Evolutionary conservation across 441 rosid species (phyloP), one percentile per base, ranked within the genome.

Genomic region (Erysimum cheiri): DNA sequence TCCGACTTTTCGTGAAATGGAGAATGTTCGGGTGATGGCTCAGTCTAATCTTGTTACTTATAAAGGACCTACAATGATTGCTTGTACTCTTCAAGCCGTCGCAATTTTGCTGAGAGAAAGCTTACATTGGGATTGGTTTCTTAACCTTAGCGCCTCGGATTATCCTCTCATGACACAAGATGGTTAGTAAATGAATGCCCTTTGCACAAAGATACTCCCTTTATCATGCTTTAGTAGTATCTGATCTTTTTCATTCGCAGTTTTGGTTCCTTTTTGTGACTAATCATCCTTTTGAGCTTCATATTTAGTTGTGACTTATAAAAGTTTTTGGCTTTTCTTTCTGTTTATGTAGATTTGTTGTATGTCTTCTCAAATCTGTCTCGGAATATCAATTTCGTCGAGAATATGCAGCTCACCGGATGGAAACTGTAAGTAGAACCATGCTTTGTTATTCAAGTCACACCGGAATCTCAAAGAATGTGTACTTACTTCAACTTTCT

Each of bases 111-210:
- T 94, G 60, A 87, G 84, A 83, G 97, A 94, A 74, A 88, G 92
- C 83, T 67, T 87, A 76, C 90, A 85, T 24, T 94, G 97, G 98
- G 97, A 91, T 77, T 94, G 97, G 97, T 94, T 94, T 81, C 80
- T 94, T 35, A 94, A 94, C 72, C 93, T 91, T 77, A 94, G 97
- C 11, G 97, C 98, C 56, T 91, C 96, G 1, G 98, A 94, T 67
- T 91, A 94, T 82, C 97, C 97, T 66, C 96, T 94, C 62, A 83
- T 91, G 53, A 91, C 97, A 43, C 97, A 88, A 85, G 97, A 94
- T 71, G 98, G 98, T 94, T 76, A 80, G 96, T 85, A 41, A 49
- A 7, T 47, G 35, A 5, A 19, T 15, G 1, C 4, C 40, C 31
- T 39, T 59, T 8, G 40, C 40, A 14, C 17, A 5, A 15, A 19